These are phyloP conservation scores for Fraxinus dipetala DNA, from an alignment of 305 asterid species.

Conservation along the genomic window DNA sequence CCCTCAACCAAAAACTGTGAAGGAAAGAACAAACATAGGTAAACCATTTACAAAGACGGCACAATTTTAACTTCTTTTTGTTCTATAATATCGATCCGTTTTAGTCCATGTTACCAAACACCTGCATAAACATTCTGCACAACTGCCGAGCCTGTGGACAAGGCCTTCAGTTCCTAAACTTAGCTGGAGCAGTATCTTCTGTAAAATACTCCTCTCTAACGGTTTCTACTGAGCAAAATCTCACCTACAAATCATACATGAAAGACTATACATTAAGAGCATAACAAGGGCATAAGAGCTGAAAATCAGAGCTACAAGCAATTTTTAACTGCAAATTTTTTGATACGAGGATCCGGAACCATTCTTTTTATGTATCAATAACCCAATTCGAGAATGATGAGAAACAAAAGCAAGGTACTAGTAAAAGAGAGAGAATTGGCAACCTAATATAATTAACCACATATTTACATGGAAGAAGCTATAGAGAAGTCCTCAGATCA, in stretches of 20 bases:
- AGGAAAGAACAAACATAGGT: neutral
- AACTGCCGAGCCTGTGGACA: neutral
- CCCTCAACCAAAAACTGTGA: too few species aligned
- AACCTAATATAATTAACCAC: neutral
- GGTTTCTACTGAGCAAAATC: constrained; percentile 61
- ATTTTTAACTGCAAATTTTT: neutral
- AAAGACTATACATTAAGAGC: neutral
- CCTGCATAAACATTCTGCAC: neutral
- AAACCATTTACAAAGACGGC: neutral
- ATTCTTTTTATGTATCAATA: neutral
- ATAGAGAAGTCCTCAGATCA: neutral
- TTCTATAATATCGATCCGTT: neutral
- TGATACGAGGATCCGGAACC: neutral
- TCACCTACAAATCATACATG: constrained; percentile 47
- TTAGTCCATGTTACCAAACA: neutral
- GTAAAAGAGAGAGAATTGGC: neutral
- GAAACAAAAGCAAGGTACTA: neutral
- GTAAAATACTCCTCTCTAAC: constrained; percentile 60
- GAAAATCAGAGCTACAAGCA: neutral
- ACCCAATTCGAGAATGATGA: neutral
- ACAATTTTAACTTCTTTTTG: neutral
- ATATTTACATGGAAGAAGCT: neutral
- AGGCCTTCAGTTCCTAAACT: constrained; percentile 38
- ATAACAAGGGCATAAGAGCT: neutral
- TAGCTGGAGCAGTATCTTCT: constrained; percentile 49